These are phyloP conservation scores for Saccharomyces eubayanus DNA, from an alignment of 805 yeast genomes.

Conservation along the genomic window DNA sequence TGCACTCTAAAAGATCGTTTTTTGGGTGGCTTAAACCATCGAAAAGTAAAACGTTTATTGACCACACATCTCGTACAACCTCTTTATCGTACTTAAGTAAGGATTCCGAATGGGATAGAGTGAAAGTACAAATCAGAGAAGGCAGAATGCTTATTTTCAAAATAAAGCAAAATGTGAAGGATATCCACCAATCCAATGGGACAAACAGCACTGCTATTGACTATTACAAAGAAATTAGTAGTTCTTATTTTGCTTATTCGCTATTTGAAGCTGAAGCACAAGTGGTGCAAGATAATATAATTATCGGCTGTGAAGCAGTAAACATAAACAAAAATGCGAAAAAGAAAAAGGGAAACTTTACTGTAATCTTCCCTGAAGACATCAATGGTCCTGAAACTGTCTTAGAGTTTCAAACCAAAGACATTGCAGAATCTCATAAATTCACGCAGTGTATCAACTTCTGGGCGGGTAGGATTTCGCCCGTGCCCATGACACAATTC, in stretches of 20 bases:
- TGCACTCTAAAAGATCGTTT: slow-evolving; percentile 1
- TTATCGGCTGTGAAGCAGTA: slow-evolving; percentile 7
- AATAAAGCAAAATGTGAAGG: neutral
- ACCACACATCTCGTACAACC: slow-evolving; percentile 4
- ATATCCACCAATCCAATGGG: neutral
- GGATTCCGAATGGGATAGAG: slow-evolving; percentile 15
- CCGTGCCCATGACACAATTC: slow-evolving; percentile 62
- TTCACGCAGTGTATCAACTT: slow-evolving; percentile 75
- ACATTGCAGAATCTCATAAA: slow-evolving; percentile 56
- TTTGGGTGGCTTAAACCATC: slow-evolving; percentile 19
- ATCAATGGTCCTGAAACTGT: slow-evolving; percentile 26
- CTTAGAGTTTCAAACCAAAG: slow-evolving; percentile 58
- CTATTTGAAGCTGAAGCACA: slow-evolving; percentile 24
- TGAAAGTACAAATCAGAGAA: slow-evolving; percentile 18
- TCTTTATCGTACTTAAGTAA: slow-evolving; percentile 19
- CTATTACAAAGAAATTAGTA: slow-evolving; percentile 4
- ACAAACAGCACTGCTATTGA: neutral
- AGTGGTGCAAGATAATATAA: slow-evolving; percentile 24
- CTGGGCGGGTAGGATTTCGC: slow-evolving; percentile 82
- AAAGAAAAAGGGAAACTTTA: slow-evolving; percentile 14
- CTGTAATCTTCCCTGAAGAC: slow-evolving; percentile 18
- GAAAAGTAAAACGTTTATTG: slow-evolving; percentile 6
- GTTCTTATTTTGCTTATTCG: slow-evolving; percentile 17
- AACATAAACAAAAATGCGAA: neutral
- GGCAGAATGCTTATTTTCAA: slow-evolving; percentile 24